These are phyloP conservation scores for Claviceps citrina DNA, from an alignment of 2,329 filamentous ascomycete genomes.

Conservation along the genomic window DNA sequence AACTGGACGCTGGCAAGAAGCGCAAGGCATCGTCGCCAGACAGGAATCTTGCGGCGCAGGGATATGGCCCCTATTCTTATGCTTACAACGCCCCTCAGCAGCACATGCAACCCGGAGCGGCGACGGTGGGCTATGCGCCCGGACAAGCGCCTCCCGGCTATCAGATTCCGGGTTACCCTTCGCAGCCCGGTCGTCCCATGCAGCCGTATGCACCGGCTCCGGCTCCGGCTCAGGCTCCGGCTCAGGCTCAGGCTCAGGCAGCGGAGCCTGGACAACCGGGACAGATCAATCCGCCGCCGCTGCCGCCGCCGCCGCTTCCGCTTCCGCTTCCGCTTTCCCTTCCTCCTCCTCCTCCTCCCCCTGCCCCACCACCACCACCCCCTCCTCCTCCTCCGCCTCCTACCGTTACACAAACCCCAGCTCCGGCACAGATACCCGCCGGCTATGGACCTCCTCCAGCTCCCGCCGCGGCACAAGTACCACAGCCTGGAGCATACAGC, in stretches of 20 bases:
- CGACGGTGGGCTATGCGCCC: conserved; percentile 17
- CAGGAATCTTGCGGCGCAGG: conserved; percentile 24
- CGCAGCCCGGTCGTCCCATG: conserved; percentile 17
- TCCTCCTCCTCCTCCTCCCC: background rate
- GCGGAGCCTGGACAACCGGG: conserved; percentile 14
- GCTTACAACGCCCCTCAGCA: conserved; percentile 21
- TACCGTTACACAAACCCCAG: conserved; percentile 16
- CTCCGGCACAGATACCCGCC: conserved; percentile 19
- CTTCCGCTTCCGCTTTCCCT: background rate
- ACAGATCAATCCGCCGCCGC: conserved; percentile 9
- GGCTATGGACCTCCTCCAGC: conserved; percentile 22
- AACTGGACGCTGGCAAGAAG: conserved; percentile 46
- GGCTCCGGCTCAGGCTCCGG: conserved; percentile 6
- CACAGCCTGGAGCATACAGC: conserved; percentile 21
- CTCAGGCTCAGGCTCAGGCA: conserved; percentile 3
- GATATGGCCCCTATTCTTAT: conserved; percentile 22
- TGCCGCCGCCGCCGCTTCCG: background rate
- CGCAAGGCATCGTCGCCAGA: conserved; percentile 40
- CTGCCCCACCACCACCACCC: background rate
- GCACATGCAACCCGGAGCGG: conserved; percentile 18
- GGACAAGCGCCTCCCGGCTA: conserved; percentile 21
- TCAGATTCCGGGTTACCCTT: conserved; percentile 19
- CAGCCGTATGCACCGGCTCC: conserved; percentile 13
- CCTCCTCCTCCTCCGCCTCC: background rate
- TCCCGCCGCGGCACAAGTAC: conserved; percentile 18